A percentile compares a stretch with the other conserved stretches of the same genome.
Evolutionary conservation across 306 rosid species (phyloP).

Genomic region (Malus orientalis): DNA sequence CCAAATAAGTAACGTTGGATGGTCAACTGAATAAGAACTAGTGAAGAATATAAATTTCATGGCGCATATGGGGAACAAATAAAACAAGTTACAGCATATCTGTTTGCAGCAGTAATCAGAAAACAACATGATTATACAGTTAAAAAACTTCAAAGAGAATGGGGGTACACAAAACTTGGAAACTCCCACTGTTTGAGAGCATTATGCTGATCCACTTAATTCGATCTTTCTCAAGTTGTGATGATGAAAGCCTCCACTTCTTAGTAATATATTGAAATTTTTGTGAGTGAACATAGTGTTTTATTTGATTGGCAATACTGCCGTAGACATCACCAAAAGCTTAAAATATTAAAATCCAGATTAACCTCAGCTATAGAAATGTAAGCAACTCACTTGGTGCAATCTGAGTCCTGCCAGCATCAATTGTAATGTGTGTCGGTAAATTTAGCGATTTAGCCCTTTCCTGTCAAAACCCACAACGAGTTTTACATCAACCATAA

Average conservation of each 20-base stretch:
- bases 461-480: slow-evolving; percentile 38
- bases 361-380: not conserved
- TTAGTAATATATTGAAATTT: not conserved
- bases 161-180: not conserved
- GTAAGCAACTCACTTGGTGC: slow-evolving; percentile 73
- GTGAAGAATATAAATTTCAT: not conserved
- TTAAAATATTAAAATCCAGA: not conserved
- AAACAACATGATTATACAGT: not conserved
- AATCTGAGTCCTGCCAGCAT: slow-evolving; percentile 97
- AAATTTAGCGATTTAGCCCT: slow-evolving; percentile 74
- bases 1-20: not conserved
- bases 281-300: not conserved
- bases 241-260: not conserved
- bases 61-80: not conserved
- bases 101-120: not conserved
- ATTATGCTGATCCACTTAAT: not conserved
- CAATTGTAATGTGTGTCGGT: slow-evolving; percentile 83
- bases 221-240: not conserved
- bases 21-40: not conserved
- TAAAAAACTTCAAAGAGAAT: not conserved
- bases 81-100: not conserved
- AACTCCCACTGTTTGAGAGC: not conserved
- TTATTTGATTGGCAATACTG: not conserved
- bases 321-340: not conserved
- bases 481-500: not conserved